phyloP scores from a whole-genome alignment of 148 eudicot species.

The Vaccinium darrowii region DNA sequence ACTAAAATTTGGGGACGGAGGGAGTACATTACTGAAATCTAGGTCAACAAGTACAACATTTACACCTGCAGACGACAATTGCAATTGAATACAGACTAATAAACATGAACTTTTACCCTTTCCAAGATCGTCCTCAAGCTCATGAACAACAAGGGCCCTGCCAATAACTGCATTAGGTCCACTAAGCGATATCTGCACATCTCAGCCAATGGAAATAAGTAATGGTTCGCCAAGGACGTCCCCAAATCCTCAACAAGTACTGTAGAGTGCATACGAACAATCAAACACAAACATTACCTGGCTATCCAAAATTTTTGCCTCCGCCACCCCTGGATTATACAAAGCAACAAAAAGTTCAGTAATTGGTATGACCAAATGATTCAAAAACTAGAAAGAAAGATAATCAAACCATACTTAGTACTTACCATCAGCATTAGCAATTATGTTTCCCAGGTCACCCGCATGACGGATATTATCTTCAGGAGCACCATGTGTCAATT shows the following conservation, averaged over 20 bases:
- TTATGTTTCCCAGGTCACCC: slow-evolving; percentile 99
- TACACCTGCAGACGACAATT: not conserved
- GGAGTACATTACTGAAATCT: not conserved
- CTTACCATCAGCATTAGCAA: slow-evolving; percentile 86
- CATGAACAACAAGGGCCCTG: slow-evolving; percentile 92
- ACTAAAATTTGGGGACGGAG: too few species aligned
- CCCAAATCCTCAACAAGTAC: not conserved
- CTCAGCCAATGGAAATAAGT: slow-evolving; percentile 4
- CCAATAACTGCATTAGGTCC: slow-evolving; percentile 91
- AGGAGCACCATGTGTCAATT: slow-evolving; percentile 94
- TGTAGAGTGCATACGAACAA: not conserved
- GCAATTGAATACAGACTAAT: not conserved
- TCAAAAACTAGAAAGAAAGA: not conserved
- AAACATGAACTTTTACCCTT: slow-evolving; percentile 54
- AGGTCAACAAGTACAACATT: not conserved
- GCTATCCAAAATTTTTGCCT: slow-evolving; percentile 75
- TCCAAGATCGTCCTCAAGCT: slow-evolving; percentile 94
- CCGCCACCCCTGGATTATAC: slow-evolving; percentile 70
- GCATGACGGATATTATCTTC: slow-evolving; percentile 94
- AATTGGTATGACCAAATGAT: not conserved
- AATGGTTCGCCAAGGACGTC: not conserved
- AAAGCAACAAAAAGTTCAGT: not conserved
- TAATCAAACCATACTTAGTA: slow-evolving; percentile 13
- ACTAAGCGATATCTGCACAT: slow-evolving; percentile 73
- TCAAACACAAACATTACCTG: slow-evolving; percentile 48